Evolutionary conservation across 2,329 filamentous ascomycete species (phyloP), one percentile per base, ranked within the genome.

Genomic region (Diaporthe velutina): DNA sequence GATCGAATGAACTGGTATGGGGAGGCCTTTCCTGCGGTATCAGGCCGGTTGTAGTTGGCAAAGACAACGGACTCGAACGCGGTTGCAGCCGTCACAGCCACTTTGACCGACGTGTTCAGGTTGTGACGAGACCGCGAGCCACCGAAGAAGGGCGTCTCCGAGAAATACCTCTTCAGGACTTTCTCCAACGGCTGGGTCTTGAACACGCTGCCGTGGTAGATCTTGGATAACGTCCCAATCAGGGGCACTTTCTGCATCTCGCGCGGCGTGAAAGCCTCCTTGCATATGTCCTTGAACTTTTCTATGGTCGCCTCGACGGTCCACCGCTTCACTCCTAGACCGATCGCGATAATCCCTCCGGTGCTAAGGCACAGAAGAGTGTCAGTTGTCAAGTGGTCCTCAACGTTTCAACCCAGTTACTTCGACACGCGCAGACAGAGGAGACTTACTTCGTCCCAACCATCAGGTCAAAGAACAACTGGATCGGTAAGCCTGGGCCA

Each of bases 201-300:
- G 64, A 68, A 68, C 3, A 68, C 64, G n/a, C 64, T 68, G 33
- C 64, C 64, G 33, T 68, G 64, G n/a, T 68, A 68, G 45, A 68
- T 68, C 64, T 68, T 68, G 1, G 64, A 52, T 2, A 68, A 7
- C 13, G 64, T 28, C 1, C 64, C 48, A n/a, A 68, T 68, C 22
- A 68, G 13, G 2, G 64, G 64, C 33, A 68, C 64, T 15, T 40
- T 68, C 33, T 54, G 64, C 64, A 68, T 52, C 64, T 68, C 64
- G 2, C 64, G 64, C n/a, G 64, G 64, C n/a, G 64, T 54, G 48
- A 68, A 68, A 17, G 64, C 64, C n/a, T 68, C 64, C 33, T 2
- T 54, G 64, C 64, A 68, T 2, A 68, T 68, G 3, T 54, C 64
- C 9, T 25, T 25, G 64, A 68, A 68, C 33, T 54, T 68, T 3